Percentiles rank a stretch among this genome's conserved stretches.
phyloP scores from a whole-genome alignment of 192 early-diverging fungal genomes.

The Diversispora epigaea region DNA sequence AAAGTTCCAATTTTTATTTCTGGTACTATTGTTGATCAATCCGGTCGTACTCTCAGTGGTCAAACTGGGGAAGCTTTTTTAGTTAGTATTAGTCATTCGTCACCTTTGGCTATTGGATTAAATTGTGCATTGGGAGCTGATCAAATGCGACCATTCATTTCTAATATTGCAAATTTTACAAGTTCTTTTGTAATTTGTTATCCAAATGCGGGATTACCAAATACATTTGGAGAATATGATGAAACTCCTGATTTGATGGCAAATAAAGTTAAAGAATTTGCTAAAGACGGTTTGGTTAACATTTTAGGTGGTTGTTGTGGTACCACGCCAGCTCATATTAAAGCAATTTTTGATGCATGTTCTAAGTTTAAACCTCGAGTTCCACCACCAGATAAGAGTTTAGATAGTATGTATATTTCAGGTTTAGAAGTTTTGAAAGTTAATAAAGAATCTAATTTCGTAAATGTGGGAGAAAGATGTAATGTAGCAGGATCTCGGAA shows the following conservation, averaged over 20 bases:
- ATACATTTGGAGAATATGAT: slow-evolving; percentile 97
- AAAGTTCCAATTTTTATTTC: slow-evolving; percentile 69
- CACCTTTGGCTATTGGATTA: slow-evolving; percentile 88
- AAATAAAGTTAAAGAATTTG: slow-evolving; percentile 80
- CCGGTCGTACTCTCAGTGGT: slow-evolving; percentile 92
- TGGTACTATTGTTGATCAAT: slow-evolving; percentile 96
- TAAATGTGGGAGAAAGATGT: slow-evolving; percentile 96
- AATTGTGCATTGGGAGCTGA: slow-evolving; percentile 86
- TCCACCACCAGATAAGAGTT: slow-evolving; percentile 64
- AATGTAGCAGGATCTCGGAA: slow-evolving; percentile 95
- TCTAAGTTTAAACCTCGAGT: slow-evolving; percentile 76
- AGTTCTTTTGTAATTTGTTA: slow-evolving; percentile 87
- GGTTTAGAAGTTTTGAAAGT: slow-evolving; percentile 85
- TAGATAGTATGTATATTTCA: slow-evolving; percentile 75
- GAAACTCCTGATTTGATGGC: slow-evolving; percentile 87
- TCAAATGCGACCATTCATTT: slow-evolving; percentile 95
- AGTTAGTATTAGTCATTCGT: slow-evolving; percentile 71
- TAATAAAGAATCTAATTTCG: slow-evolving; percentile 80
- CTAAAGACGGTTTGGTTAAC: slow-evolving; percentile 88
- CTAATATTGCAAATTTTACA: slow-evolving; percentile 83
- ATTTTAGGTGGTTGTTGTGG: slow-evolving; percentile 98
- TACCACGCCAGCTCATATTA: slow-evolving; percentile 92
- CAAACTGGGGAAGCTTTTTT: slow-evolving; percentile 98
- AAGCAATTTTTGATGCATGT: slow-evolving; percentile 75
- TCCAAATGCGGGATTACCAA: slow-evolving; percentile 95